Evolutionary conservation across 768 basidiomycete genomes (phyloP).

Genomic region (Phylloporus sp.): DNA sequence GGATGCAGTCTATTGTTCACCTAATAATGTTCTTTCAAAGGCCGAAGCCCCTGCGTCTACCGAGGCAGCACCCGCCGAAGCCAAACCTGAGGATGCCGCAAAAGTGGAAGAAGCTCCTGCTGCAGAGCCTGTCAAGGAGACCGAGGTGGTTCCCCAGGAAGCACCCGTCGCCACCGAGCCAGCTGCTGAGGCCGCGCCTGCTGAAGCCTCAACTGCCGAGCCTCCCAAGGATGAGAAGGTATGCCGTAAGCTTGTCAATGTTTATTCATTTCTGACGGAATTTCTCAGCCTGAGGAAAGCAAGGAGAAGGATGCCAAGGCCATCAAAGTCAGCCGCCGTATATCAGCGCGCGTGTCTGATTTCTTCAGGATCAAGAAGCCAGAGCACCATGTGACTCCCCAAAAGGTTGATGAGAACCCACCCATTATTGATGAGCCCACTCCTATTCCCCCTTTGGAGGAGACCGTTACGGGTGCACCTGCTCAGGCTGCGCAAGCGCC

Average conservation of each 20-base stretch:
- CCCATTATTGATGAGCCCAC: constrained; percentile 82
- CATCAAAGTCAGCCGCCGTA: constrained; percentile 70
- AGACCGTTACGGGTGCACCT: constrained; percentile 54
- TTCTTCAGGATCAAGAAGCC: constrained; percentile 74
- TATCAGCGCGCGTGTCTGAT: constrained; percentile 77
- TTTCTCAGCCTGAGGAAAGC: constrained; percentile 41
- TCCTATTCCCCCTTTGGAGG: constrained; percentile 80
- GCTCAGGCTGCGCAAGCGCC: constrained; percentile 33
- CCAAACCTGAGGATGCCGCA: constrained; percentile 28
- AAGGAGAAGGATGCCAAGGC: constrained; percentile 48
- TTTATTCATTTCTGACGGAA: neutral
- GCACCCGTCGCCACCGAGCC: constrained; percentile 26
- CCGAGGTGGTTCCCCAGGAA: constrained; percentile 39
- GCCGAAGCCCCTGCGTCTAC: constrained; percentile 33
- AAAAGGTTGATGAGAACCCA: constrained; percentile 85
- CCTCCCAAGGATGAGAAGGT: constrained; percentile 62
- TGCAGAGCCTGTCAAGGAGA: constrained; percentile 60
- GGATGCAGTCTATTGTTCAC: neutral
- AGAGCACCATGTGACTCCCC: constrained; percentile 70
- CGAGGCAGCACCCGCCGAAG: constrained; percentile 33
- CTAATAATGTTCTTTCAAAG: constrained; percentile 16
- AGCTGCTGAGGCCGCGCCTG: constrained; percentile 27
- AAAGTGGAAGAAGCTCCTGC: constrained; percentile 41
- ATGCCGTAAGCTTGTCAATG: neutral
- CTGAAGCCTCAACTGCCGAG: constrained; percentile 35